Conservation (phyloP, 108 stramenopile genomes). For the Cyclotella atomus region DNA sequence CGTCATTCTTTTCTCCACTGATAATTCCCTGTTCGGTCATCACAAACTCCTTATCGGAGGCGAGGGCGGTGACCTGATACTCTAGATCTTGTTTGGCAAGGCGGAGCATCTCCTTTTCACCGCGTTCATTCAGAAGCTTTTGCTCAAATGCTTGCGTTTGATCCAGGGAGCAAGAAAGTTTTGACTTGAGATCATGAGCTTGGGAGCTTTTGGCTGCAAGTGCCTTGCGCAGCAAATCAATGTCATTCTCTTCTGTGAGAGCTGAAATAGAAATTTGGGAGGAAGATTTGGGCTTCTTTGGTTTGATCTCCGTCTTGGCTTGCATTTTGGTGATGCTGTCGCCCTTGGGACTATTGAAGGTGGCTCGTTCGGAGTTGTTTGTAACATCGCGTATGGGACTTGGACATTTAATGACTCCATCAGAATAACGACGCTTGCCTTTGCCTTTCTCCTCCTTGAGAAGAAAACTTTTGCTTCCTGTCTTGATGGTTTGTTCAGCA, state of each 20-base stretch:
- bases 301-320: constrained; percentile 49
- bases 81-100: constrained; percentile 49
- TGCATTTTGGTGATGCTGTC: constrained; percentile 24
- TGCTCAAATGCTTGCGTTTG: constrained; percentile 3
- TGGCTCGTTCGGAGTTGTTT: neutral
- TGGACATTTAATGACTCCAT: constrained; percentile 37
- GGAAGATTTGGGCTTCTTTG: constrained; percentile 27
- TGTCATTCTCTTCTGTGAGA: constrained; percentile 30
- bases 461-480: constrained; percentile 7
- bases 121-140: constrained; percentile 26
- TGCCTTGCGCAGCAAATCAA: constrained; percentile 41
- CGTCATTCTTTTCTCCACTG: constrained; percentile 38
- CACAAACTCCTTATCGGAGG: constrained; percentile 51
- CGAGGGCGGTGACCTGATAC: constrained; percentile 39
- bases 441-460: constrained; percentile 11
- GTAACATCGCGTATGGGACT: constrained; percentile 13
- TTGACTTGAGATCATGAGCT: constrained; percentile 26
- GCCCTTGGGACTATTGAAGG: constrained; percentile 31
- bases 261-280: constrained; percentile 15
- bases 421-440: constrained; percentile 45
- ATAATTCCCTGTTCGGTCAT: constrained; percentile 43
- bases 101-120: constrained; percentile 51
- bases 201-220: constrained; percentile 53
- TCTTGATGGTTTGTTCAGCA: constrained; percentile 27
- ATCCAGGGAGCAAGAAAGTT: constrained; percentile 24